Evolutionary conservation across 768 basidiomycete genomes (phyloP).

Genomic region (Rubroboletus satanas): DNA sequence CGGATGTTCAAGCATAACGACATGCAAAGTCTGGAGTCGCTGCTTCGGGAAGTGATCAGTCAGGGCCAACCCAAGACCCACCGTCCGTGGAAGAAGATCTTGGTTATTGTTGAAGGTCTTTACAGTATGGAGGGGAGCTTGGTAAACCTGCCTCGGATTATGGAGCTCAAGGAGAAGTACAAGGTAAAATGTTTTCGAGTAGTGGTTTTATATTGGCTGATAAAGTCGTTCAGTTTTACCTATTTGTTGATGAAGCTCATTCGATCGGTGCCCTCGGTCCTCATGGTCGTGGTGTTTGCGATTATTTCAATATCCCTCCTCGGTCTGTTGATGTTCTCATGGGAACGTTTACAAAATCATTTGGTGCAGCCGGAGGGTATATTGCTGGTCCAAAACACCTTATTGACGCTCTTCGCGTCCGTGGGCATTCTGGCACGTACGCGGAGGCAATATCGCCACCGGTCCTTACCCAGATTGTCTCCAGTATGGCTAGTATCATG

Average conservation of each 20-base stretch:
- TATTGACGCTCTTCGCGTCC: constrained; percentile 77
- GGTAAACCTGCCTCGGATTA: constrained; percentile 73
- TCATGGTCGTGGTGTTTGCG: constrained; percentile 89
- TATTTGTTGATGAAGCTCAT: constrained; percentile 96
- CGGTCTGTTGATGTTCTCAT: constrained; percentile 86
- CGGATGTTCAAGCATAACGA: constrained; percentile 98
- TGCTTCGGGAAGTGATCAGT: constrained; percentile 87
- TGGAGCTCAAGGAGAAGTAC: constrained; percentile 90
- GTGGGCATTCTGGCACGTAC: constrained; percentile 79
- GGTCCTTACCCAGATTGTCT: constrained; percentile 84
- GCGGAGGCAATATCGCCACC: constrained; percentile 90
- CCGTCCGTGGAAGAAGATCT: constrained; percentile 98
- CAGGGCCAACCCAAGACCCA: constrained; percentile 98
- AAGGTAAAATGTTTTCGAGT: constrained; percentile 55
- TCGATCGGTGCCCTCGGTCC: constrained; percentile 96
- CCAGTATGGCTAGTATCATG: constrained; percentile 97
- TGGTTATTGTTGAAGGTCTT: constrained; percentile 90
- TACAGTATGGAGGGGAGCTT: constrained; percentile 99
- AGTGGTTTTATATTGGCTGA: neutral
- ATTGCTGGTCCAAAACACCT: constrained; percentile 79
- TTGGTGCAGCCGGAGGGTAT: constrained; percentile 93
- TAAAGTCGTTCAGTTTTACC: constrained; percentile 66
- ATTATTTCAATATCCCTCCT: constrained; percentile 88
- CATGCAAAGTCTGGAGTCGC: constrained; percentile 72
- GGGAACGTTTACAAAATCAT: constrained; percentile 98